phyloP scores from a whole-genome alignment of 140 eudicot genomes.

The Stevia rebaudiana region DNA sequence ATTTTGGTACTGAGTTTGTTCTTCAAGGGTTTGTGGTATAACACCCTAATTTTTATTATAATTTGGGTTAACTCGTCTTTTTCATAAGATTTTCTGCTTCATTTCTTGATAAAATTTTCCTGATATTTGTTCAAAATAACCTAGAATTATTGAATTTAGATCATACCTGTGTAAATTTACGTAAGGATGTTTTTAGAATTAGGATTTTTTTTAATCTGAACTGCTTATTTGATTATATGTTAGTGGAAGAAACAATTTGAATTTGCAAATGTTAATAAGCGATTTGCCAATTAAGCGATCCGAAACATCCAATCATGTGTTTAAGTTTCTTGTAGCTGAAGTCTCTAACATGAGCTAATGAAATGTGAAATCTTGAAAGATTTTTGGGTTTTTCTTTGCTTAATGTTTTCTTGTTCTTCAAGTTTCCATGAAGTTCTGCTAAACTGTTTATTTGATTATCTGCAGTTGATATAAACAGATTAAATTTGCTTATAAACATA shows the following conservation, averaged over 20 bases:
- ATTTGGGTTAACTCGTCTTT: not conserved
- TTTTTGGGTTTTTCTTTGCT: not conserved
- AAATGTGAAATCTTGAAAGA: not conserved
- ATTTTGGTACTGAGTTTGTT: constrained; percentile 5
- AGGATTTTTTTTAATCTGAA: not conserved
- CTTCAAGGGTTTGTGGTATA: not conserved
- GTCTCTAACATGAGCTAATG: not conserved
- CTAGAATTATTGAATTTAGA: not conserved
- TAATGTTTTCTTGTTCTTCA: not conserved
- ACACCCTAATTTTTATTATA: constrained; percentile 4
- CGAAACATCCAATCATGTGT: not conserved
- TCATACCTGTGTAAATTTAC: not conserved
- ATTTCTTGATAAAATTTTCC: not conserved
- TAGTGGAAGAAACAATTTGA: not conserved
- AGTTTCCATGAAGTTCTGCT: not conserved
- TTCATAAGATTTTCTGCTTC: not conserved
- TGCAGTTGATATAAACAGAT: no score
- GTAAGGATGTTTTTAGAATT: not conserved
- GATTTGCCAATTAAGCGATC: not conserved
- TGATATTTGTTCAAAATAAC: not conserved
- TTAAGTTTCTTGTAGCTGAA: not conserved
- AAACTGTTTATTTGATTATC: no score
- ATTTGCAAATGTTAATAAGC: not conserved
- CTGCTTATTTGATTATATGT: not conserved
- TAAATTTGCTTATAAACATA: no score